Evolutionary conservation across 345 rosid species (phyloP).

Genomic region (Aquilaria sinensis): DNA sequence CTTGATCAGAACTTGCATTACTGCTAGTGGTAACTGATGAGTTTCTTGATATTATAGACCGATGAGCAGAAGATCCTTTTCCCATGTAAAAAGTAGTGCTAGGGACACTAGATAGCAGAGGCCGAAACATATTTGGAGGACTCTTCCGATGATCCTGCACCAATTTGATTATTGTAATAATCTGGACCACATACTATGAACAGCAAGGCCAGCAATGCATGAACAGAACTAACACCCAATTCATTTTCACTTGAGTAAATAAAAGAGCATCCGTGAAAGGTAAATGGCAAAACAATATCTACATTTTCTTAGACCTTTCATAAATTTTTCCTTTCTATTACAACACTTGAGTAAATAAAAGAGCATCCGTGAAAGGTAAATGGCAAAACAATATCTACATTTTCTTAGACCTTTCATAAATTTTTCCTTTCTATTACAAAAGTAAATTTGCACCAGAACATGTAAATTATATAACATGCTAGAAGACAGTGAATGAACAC

Average conservation of each 20-base stretch:
- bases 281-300: too few species aligned
- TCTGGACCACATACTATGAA: conserved; percentile 8
- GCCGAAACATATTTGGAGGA: conserved; percentile 98
- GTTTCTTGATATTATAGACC: conserved; percentile 54
- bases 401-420: too few species aligned
- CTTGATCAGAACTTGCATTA: conserved; percentile 62
- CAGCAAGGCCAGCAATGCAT: conserved; percentile 8
- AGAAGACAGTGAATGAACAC: too few species aligned
- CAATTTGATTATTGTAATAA: conserved; percentile 17
- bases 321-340: too few species aligned
- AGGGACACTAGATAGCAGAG: conserved; percentile 94
- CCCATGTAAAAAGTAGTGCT: conserved; percentile 78
- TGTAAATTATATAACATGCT: too few species aligned
- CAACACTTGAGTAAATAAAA: background rate
- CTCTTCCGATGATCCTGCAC: conserved; percentile 81
- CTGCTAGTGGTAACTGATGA: conserved; percentile 68
- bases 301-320: too few species aligned
- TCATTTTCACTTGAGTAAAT: background rate
- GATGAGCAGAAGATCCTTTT: conserved; percentile 51
- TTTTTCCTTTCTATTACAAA: background rate
- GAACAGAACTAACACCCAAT: conserved; percentile 5
- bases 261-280: background rate
- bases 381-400: too few species aligned
- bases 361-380: background rate
- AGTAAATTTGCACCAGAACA: too few species aligned